A percentile compares a stretch with the other conserved stretches of the same genome.
These are phyloP conservation scores for Byssoonygena ceratinophila DNA, from an alignment of 2,329 filamentous ascomycete genomes.

Conservation along the genomic window DNA sequence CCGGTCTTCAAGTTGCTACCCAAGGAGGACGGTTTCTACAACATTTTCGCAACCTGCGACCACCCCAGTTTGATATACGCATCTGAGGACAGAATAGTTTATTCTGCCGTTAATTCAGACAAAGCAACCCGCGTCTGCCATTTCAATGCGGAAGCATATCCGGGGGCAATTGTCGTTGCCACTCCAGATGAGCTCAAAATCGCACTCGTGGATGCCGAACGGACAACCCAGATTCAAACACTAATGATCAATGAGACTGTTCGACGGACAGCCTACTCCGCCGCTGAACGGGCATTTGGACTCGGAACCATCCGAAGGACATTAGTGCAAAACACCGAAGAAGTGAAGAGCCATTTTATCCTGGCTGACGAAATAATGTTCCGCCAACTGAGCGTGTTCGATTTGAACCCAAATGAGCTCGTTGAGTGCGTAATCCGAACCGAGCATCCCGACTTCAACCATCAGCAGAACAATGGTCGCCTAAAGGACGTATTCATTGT, in stretches of 20 bases:
- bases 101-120: slow-evolving; percentile 86
- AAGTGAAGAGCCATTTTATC: slow-evolving; percentile 68
- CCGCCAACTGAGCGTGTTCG: slow-evolving; percentile 60
- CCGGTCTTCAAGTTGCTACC: slow-evolving; percentile 71
- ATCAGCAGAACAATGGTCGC: slow-evolving; percentile 43
- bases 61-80: slow-evolving; percentile 90
- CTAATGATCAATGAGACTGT: slow-evolving; percentile 72
- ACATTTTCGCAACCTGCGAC: slow-evolving; percentile 87
- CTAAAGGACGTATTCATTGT: slow-evolving; percentile 70
- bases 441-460: slow-evolving; percentile 53
- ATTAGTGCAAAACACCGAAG: slow-evolving; percentile 59
- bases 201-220: slow-evolving; percentile 67
- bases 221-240: slow-evolving; percentile 78
- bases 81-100: slow-evolving; percentile 75
- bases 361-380: slow-evolving; percentile 88
- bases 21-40: slow-evolving; percentile 54
- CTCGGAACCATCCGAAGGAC: slow-evolving; percentile 74
- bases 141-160: slow-evolving; percentile 73
- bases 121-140: slow-evolving; percentile 70
- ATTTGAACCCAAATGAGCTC: slow-evolving; percentile 58
- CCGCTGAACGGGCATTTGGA: slow-evolving; percentile 67
- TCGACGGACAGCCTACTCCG: slow-evolving; percentile 74
- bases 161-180: slow-evolving; percentile 68
- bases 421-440: slow-evolving; percentile 76
- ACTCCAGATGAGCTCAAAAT: slow-evolving; percentile 67